Evolutionary conservation across 2,329 filamentous ascomycete species (phyloP), one percentile per base, ranked within the genome.

Genomic region (Colletotrichum tropicale): DNA sequence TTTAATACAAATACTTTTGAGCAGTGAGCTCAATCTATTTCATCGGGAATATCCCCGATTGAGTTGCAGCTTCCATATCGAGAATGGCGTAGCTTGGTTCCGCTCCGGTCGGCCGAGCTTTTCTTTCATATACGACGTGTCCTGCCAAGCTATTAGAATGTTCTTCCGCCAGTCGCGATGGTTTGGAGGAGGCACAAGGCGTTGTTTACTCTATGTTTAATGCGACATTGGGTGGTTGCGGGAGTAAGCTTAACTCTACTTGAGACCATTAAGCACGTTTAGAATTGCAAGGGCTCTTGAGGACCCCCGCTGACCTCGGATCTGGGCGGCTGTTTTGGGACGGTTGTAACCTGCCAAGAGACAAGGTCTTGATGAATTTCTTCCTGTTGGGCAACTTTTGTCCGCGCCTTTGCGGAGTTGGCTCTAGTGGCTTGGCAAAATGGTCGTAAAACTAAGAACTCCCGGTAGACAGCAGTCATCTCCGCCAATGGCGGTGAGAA

Each of bases 141-240:
- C n/a, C 43, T 72, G 73, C 69, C 73, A 68, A 75, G 69, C 34
- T 36, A 64, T 15, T 21, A 16, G 48, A 16, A 48, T n/a, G 18
- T 67, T 75, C 61, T 75, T 75, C 73, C 73, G 73, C 73, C 69
- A 75, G 73, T 75, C 69, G 56, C 62, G 62, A 36, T 15, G 32
- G 13, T 34, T 48, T 16, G 9, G 60, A 43, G 8, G 12, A 16
- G 24, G 13, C 36, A 16, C 28, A 56, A 48, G 28, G 28, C 28
- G 48, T 21, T n/a, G 64, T 26, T 55, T 36, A 64, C 68, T 48
- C 18, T 71, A 55, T 38, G 34, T 32, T 32, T 18, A 15, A 72
- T 67, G 56, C 43, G 32, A 75, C 69, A 15, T 62, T 64, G 56
- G 21, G 18, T 43, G 24, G 69, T 62, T 32, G 3, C 24, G 38